phyloP scores from a whole-genome alignment of 768 basidiomycete genomes.

The Auriscalpium vulgare region DNA sequence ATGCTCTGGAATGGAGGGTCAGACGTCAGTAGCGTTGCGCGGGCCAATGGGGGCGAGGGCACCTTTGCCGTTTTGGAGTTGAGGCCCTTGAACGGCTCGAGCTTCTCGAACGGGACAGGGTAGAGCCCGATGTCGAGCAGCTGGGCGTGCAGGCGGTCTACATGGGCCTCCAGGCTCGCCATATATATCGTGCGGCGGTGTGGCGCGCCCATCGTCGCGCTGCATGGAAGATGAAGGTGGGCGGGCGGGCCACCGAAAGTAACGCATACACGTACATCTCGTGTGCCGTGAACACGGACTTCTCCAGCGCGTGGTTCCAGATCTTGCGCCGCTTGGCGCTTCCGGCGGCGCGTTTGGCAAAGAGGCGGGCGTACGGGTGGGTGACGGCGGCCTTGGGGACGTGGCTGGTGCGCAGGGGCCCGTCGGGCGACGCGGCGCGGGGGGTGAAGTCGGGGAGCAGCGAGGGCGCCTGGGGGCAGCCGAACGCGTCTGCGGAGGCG shows the following conservation, averaged over 20 bases:
- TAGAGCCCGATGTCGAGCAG: conserved; percentile 44
- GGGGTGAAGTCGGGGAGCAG: conserved; percentile 9
- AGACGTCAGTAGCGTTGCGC: neutral
- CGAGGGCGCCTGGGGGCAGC: conserved; percentile 11
- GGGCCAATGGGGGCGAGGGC: conserved; percentile 1
- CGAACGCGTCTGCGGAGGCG: conserved; percentile 7
- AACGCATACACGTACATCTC: conserved; percentile 44
- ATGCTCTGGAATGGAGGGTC: conserved; percentile 44
- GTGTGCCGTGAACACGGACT: conserved; percentile 55
- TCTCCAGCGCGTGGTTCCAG: conserved; percentile 75
- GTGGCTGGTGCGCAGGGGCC: neutral
- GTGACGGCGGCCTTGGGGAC: conserved; percentile 29
- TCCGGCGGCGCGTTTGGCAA: conserved; percentile 45
- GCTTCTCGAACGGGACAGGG: conserved; percentile 46
- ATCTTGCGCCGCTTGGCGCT: conserved; percentile 62
- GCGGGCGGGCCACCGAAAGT: neutral
- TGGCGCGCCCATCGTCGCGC: conserved; percentile 59
- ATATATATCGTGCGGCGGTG: conserved; percentile 64
- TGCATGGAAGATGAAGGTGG: conserved; percentile 17
- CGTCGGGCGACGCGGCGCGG: neutral
- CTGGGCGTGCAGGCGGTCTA: conserved; percentile 59
- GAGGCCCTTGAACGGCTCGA: conserved; percentile 61
- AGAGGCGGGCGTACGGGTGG: conserved; percentile 65
- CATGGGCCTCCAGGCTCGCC: conserved; percentile 64
- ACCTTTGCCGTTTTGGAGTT: conserved; percentile 76